phyloP scores from a whole-genome alignment of 2,329 filamentous ascomycete species.

The Dactylonectria macrodidyma region DNA sequence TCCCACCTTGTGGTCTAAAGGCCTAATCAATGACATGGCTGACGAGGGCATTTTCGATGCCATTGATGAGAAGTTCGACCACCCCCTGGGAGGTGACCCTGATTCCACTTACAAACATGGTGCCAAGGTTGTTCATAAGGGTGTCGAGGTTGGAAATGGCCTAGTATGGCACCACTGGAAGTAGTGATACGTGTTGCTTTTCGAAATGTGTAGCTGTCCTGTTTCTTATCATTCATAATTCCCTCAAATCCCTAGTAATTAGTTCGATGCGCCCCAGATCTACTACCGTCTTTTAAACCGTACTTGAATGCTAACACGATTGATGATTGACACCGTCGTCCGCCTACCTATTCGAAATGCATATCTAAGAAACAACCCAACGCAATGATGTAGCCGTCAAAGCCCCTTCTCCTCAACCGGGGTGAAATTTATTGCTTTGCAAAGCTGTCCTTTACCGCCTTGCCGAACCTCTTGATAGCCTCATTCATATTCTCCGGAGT shows the following conservation, averaged over 20 bases:
- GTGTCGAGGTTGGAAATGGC: too few relatives aligned
- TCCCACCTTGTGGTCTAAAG: too few relatives aligned
- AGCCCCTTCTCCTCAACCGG: not conserved
- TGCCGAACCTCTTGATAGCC: constrained; percentile 82
- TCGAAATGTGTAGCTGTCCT: too few relatives aligned
- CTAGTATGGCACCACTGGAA: too few relatives aligned
- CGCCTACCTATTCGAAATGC: constrained; percentile 8
- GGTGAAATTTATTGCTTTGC: constrained; percentile 48
- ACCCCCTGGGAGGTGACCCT: too few relatives aligned
- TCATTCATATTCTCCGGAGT: constrained; percentile 78
- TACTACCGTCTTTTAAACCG: not conserved
- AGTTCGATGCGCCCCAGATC: not conserved
- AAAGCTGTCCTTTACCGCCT: constrained; percentile 76
- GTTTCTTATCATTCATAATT: too few relatives aligned
- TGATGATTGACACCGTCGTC: constrained; percentile 8
- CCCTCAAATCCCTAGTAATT: not conserved
- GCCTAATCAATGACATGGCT: too few relatives aligned
- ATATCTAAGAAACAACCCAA: constrained; percentile 2
- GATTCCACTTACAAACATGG: too few relatives aligned
- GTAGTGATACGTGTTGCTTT: too few relatives aligned
- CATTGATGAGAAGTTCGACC: too few relatives aligned
- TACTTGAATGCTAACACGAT: not conserved
- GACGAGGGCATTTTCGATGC: too few relatives aligned
- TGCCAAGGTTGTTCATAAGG: too few relatives aligned
- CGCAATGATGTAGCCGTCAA: not conserved